Base-by-base conservation (phyloP, 2,329 filamentous ascomycete genomes). In the Sclerotinia sclerotiorum region DNA sequence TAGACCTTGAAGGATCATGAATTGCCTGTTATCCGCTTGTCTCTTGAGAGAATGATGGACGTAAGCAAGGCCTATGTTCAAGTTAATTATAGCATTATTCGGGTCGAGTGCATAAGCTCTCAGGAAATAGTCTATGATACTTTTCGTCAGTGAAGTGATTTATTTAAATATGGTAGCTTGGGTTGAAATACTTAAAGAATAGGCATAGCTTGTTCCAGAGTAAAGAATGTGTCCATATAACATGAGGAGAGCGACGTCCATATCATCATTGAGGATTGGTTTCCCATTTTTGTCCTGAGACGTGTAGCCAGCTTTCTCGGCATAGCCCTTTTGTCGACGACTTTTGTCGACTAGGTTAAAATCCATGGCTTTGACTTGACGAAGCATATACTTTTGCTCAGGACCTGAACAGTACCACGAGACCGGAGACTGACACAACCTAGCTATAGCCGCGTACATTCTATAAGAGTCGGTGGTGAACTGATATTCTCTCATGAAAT, bases 181-280 rank as follows among this genome's bases (percentile, higher is more conserved):
- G 32, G n/a, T 11, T 56, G 27, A 51, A 32, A 73, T 80, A 88
- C 89, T 94, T 46, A 98, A 81, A 0, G 95, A 92, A 74, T 90
- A 92, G 19, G 88, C 88, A 79, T 95, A 97, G 73, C 90, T 93
- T 62, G 90, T 92, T 3, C 92, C 93, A 0, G 89, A 90, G 74
- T 93, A 93, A 6, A 97, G 84, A 70, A 97, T 93, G 76, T 98
- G 92, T 0, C 92, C 95, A 76, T 97, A 98, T 0, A 97, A 85
- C 78, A 94, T 90, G 17, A 99, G 84, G 13, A 98, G 83, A 35
- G 90, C 90, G 10, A 93, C 86, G 77, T 98, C 94, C 70, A 96
- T 72, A 61, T 78, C 77, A 7, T 71, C 61, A 49, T 77, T 78
- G 35, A 77, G 67, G 13, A 77, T 68, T 7, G 70, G 54, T 70